Evolutionary conservation across 768 basidiomycete genomes (phyloP), one percentile per base, ranked within the genome.

Genomic region (Dendrothele bispora): DNA sequence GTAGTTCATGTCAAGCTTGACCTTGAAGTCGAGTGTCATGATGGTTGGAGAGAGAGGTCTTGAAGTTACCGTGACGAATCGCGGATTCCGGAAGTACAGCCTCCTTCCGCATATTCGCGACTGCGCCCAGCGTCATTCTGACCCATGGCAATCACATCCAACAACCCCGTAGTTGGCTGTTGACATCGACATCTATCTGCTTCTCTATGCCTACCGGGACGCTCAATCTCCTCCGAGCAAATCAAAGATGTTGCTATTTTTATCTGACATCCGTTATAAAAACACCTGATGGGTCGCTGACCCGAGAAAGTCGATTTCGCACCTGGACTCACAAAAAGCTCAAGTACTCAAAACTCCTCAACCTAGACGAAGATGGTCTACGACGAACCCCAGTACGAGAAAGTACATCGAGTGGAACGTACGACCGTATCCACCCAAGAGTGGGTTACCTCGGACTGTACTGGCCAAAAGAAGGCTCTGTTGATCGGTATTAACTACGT

Each of bases 381-480:
- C n/a, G 10, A 10, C n/a, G 30, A 28, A 20, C 34, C 8, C 32
- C 26, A 39, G 18, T 29, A 27, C 28, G 14, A 38, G 39, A 27
- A 32, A 12, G 17, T 21, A 18, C 17, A 21, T 27, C 26, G 37
- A 47, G n/a, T 22, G 11, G 17, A n/a, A n/a, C n/a, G n/a, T n/a
- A 47, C 36, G 4, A 47, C 46, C 1, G 39, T 29, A 7, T 39
- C 37, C 11, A 35, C 27, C 10, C 12, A 47, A 21, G 37, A 39
- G 39, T 47, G 46, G 46, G 30, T 47, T 21, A 47, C 37, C 38
- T 47, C 46, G 27, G 30, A 39, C 14, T 47, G 46, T 29, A 47
- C 46, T 10, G 46, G 46, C 12, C 38, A 32, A 20, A 47, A 47
- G 38, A 47, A 32, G 22, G 46, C 46, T 11, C 29, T 47, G 24